Base-by-base conservation (phyloP, 768 basidiomycete genomes). In the Fomitopsis serialis region DNA sequence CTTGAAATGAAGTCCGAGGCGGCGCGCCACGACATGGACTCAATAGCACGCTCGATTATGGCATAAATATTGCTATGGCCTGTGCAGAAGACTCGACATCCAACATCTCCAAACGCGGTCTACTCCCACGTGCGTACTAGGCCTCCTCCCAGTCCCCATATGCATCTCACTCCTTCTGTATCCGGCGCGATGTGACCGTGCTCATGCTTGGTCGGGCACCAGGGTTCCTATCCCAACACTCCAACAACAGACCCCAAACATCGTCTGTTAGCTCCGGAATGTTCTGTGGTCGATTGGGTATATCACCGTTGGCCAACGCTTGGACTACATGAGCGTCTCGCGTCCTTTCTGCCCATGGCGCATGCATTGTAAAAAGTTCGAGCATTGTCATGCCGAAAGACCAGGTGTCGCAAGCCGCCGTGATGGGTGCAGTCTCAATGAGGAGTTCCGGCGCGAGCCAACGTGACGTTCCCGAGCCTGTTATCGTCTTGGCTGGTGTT, bases 361-460 rank as follows among this genome's bases (percentile, higher is more conserved):
- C 64, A 61, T 78, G 74, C 25, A 70, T 72, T 5, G 83, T 84
- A 29, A 81, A 61, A 46, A 83, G 73, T 58, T 85, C 83, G 23
- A 85, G 70, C 32, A 80, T 70, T 12, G 78, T 73, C 84, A 85
- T 85, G 11, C 75, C 78, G 50, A 75, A 85, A 2, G 80, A 79
- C 56, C 83, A 85, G 0, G 76, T 68, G 59, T 85, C 84, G 12
- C 77, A 73, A 42, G 69, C 68, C 61, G 68, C 74, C 10, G 78
- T 80, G 0, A 68, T 67, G 40, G 63, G 56, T 11, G 70, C 66
- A 9, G 68, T 71, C 19, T 45, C 44, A 17, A 74, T 68, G 47
- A 77, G 77, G 47, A 84, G 67, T 60, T 84, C 82, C 1, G 84
- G 84, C 8, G 84, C 80, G 27, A 80, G 70, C 82, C 82, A 85